phyloP scores from a whole-genome alignment of 768 basidiomycete species.

The Xerocomellus amylosporus region DNA sequence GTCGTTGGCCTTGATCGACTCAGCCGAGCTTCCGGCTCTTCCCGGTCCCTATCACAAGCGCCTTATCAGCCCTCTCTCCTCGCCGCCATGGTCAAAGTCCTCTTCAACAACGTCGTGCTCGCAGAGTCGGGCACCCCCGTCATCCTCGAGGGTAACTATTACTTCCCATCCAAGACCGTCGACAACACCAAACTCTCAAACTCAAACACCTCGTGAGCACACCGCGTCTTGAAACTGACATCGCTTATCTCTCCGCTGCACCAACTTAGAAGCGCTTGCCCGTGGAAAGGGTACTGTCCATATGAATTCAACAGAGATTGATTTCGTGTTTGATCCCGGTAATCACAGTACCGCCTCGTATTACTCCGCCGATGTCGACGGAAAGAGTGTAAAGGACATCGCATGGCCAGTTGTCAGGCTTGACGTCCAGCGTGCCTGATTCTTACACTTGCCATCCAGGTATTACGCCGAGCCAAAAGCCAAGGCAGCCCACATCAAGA shows the following conservation, averaged over 20 bases:
- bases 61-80: not conserved
- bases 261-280: constrained; percentile 48
- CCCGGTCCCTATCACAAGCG: constrained; percentile 11
- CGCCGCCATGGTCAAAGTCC: constrained; percentile 45
- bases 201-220: constrained; percentile 53
- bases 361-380: constrained; percentile 54
- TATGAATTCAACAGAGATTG: not conserved
- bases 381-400: constrained; percentile 50
- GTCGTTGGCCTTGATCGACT: not conserved
- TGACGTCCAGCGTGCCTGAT: not conserved
- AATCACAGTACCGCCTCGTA: constrained; percentile 57
- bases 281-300: constrained; percentile 65
- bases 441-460: constrained; percentile 38
- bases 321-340: not conserved
- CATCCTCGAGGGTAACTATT: constrained; percentile 66
- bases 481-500: constrained; percentile 60
- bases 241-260: not conserved
- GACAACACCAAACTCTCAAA: constrained; percentile 42
- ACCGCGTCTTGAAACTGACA: not conserved
- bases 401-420: constrained; percentile 52
- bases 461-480: constrained; percentile 60
- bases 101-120: constrained; percentile 47
- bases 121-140: constrained; percentile 57
- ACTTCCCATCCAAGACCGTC: constrained; percentile 64
- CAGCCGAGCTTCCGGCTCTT: constrained; percentile 20